Percentiles rank a stretch among this genome's conserved stretches.
Evolutionary conservation across 2,329 filamentous ascomycete genomes (phyloP).

Genomic region (Xylaria sp.): DNA sequence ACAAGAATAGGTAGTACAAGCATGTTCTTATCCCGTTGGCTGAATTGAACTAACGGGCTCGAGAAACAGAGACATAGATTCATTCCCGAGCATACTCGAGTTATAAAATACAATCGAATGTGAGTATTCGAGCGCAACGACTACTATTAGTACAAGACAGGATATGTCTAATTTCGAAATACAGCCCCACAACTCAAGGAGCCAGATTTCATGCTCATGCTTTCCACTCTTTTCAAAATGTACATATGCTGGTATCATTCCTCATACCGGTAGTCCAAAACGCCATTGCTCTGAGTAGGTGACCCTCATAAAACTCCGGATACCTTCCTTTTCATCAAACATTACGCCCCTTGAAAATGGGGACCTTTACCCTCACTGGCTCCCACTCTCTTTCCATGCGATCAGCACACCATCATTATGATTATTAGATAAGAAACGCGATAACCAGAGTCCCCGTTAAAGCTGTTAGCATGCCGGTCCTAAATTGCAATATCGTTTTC

Average conservation of each 20-base stretch:
- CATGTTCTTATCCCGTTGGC: not conserved
- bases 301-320: not conserved
- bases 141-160: conserved; percentile 5
- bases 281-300: conserved; percentile 27
- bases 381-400: not conserved
- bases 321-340: conserved; percentile 8
- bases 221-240: conserved; percentile 21
- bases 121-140: not conserved
- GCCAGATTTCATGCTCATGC: conserved; percentile 6
- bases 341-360: conserved; percentile 26
- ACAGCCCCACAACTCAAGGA: conserved; percentile 5
- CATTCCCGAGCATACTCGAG: not conserved
- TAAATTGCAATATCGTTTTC: conserved; percentile 12
- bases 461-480: not conserved
- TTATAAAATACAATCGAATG: not conserved
- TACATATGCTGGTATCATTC: conserved; percentile 35
- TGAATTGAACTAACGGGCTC: not conserved
- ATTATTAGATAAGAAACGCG: conserved; percentile 21
- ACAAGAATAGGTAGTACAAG: not conserved
- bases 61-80: not conserved
- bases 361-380: not conserved
- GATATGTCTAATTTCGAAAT: conserved; percentile 8
- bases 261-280: conserved; percentile 36
- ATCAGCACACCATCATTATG: not conserved
- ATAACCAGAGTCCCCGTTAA: conserved; percentile 21